These are phyloP conservation scores for Fagopyrum tataricum DNA, from an alignment of 148 eudicot genomes.

Conservation along the genomic window DNA sequence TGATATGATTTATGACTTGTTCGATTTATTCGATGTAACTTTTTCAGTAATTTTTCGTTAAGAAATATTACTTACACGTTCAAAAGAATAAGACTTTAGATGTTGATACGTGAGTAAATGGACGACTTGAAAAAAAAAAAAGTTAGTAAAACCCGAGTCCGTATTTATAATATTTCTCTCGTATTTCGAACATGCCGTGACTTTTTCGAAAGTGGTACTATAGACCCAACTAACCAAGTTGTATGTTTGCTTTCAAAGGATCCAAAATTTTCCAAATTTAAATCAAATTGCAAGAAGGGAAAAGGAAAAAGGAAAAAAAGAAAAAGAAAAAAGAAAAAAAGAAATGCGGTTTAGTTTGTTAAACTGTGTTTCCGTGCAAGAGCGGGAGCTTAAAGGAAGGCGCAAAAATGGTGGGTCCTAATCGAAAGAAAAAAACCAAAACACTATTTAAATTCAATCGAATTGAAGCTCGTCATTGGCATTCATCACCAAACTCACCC, in stretches of 20 bases:
- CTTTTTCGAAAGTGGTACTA: too few species aligned
- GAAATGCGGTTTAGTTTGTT: neutral
- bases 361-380: slow-evolving; percentile 3
- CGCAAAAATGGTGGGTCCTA: neutral
- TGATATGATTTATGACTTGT: too few species aligned
- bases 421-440: neutral
- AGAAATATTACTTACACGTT: too few species aligned
- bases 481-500: neutral
- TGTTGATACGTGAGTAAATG: too few species aligned
- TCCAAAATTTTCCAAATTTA: neutral
- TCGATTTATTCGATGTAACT: too few species aligned
- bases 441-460: neutral
- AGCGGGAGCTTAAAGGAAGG: slow-evolving; percentile 1
- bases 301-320: neutral
- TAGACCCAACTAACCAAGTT: neutral
- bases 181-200: too few species aligned
- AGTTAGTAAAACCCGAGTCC: too few species aligned
- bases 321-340: neutral
- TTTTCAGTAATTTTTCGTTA: too few species aligned
- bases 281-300: neutral
- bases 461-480: neutral
- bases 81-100: too few species aligned
- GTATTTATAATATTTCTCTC: too few species aligned
- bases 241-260: neutral
- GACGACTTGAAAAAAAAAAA: too few species aligned